Evolutionary conservation across 371 early-diverging fungal genomes (phyloP).

Genomic region (Syncephalastrum sp.): DNA sequence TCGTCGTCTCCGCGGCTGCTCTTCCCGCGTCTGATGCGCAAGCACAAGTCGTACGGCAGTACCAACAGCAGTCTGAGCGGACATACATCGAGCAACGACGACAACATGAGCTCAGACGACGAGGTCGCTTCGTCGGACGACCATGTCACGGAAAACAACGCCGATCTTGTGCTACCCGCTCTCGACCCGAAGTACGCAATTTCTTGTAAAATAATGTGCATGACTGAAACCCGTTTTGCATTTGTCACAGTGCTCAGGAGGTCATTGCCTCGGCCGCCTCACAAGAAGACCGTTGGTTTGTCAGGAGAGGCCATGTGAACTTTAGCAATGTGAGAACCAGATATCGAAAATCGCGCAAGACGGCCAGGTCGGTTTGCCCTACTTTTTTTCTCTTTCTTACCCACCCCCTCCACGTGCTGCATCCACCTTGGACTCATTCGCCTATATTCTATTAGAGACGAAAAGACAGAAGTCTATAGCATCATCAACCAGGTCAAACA

Average conservation of each 20-base stretch:
- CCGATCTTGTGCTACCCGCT: conserved; percentile 42
- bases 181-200: conserved; percentile 42
- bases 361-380: conserved; percentile 25
- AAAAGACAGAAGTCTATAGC: conserved; percentile 20
- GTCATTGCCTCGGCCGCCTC: conserved; percentile 19
- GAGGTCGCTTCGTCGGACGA: neutral
- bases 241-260: conserved; percentile 20
- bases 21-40: conserved; percentile 12
- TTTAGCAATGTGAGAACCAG: conserved; percentile 31
- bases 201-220: conserved; percentile 5
- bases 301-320: conserved; percentile 18
- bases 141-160: conserved; percentile 3
- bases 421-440: neutral
- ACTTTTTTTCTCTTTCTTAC: neutral
- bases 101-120: conserved; percentile 2
- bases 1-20: conserved; percentile 6
- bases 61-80: conserved; percentile 7
- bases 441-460: conserved; percentile 11
- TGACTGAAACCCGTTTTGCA: neutral
- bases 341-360: conserved; percentile 34
- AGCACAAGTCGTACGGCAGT: conserved; percentile 4
- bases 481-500: conserved; percentile 13
- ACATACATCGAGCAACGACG: conserved; percentile 3
- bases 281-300: conserved; percentile 21
- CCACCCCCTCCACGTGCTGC: neutral